Evolutionary conservation across 208 protist species (phyloP).

Genomic region (Wallacemonas sp.): DNA sequence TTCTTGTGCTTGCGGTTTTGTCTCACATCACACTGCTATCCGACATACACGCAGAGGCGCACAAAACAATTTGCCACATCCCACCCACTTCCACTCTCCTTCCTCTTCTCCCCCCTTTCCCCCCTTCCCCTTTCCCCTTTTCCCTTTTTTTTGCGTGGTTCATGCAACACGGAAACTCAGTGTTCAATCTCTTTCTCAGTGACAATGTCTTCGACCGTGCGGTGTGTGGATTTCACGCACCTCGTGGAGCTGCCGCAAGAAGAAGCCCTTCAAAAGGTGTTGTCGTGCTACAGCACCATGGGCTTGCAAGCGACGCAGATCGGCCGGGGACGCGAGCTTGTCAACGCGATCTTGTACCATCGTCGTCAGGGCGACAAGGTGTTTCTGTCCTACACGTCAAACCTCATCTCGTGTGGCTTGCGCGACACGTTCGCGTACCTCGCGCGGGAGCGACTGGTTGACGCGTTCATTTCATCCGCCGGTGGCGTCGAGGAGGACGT

Average conservation of each 20-base stretch:
- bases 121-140: no score
- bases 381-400: conserved; percentile 99
- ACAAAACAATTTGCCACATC: no score
- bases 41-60: no score
- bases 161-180: not conserved
- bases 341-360: conserved; percentile 66
- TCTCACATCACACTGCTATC: no score
- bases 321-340: conserved; percentile 59
- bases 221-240: conserved; percentile 52
- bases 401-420: conserved; percentile 99
- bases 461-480: conserved; percentile 98
- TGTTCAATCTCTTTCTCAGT: not conserved
- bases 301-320: conserved; percentile 84
- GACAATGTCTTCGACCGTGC: conserved; percentile 21
- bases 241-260: conserved; percentile 50
- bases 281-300: conserved; percentile 36
- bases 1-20: no score
- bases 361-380: conserved; percentile 71
- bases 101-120: no score
- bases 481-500: conserved; percentile 99
- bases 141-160: not conserved
- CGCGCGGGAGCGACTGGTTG: conserved; percentile 94
- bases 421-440: conserved; percentile 98
- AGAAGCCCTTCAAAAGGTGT: conserved; percentile 47
- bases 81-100: no score